Evolutionary conservation across 1,284 basidiomycete genomes (phyloP), one percentile per base, ranked within the genome.

Genomic region (Rhodotorula sp.): DNA sequence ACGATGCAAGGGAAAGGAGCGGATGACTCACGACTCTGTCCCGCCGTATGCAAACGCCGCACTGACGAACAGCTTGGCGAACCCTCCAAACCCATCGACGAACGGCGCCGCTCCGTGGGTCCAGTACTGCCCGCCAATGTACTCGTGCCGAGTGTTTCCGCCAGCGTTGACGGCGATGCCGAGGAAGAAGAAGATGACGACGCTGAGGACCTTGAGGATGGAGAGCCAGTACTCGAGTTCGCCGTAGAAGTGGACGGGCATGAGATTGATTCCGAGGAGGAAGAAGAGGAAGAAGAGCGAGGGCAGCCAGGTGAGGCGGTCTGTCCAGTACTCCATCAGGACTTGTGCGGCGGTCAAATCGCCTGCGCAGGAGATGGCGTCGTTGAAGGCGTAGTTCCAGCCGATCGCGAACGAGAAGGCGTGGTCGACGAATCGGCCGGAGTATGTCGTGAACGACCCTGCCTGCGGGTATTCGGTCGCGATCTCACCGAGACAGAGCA

Each of bases 31-130:
- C n/a, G 80, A 76, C 65, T 81, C 80, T 1, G 79, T 79, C 31
- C 80, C 80, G 52, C 79, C 79, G 69, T 76, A 81, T 2, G 76
- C 71, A 51, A 81, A 80, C 0, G 77, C 75, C 16, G 78, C 77
- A 50, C 77, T 76, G 53, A 81, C 78, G 46, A 80, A 76, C 4
- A 80, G 76, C 8, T 64, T 68, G 64, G 77, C 79, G 71, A 80
- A 80, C 20, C 78, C 72, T 1, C 50, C 52, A 48, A 68, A 68
- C 4, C 63, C 67, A 22, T 61, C 54, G n/a, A 72, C 70, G 59
- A 68, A 65, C 4, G 65, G 69, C 2, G 67, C 70, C 4, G 40
- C 70, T 1, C 60, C 61, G 34, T 58, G 28, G 11, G 63, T 65
- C 70, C 70, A 72, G 64, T 72, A 54, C 1, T 47, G 37, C 22